Evolutionary conservation across 176 grass and related monocot species (phyloP).

Genomic region (Phyllostachys edulis): DNA sequence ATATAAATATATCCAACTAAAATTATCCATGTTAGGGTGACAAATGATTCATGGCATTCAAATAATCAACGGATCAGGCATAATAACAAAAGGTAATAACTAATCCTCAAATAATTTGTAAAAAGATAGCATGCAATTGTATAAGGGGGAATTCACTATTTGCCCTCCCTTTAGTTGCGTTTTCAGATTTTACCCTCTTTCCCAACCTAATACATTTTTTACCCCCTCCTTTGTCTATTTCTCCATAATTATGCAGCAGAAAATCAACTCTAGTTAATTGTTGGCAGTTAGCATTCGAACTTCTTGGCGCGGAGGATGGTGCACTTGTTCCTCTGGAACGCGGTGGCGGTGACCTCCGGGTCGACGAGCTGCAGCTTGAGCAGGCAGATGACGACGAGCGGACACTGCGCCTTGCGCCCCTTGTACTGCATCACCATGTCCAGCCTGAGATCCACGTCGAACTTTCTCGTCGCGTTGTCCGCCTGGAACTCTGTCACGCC

Average conservation of each 20-base stretch:
- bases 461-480: slow-evolving; percentile 32
- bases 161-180: too few species aligned
- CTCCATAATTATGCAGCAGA: background rate
- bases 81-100: too few species aligned
- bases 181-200: too few species aligned
- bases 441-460: slow-evolving; percentile 40
- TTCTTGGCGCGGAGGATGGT: slow-evolving; percentile 48
- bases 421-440: slow-evolving; percentile 51
- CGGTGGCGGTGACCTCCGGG: slow-evolving; percentile 51
- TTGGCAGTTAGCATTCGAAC: slow-evolving; percentile 23
- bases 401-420: slow-evolving; percentile 30
- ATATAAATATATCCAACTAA: too few species aligned
- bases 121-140: too few species aligned
- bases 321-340: slow-evolving; percentile 51
- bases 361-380: slow-evolving; percentile 50
- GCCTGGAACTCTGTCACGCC: slow-evolving; percentile 3
- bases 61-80: too few species aligned
- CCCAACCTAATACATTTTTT: too few species aligned
- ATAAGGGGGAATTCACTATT: too few species aligned
- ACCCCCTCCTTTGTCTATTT: too few species aligned
- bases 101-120: too few species aligned
- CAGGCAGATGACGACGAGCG: slow-evolving; percentile 36
- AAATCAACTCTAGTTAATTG: background rate
- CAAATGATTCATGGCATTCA: too few species aligned
- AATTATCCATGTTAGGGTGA: too few species aligned